Evolutionary conservation across 192 early-diverging fungal species (phyloP), one percentile per base, ranked within the genome.

Genomic region (Gigaspora rosea): DNA sequence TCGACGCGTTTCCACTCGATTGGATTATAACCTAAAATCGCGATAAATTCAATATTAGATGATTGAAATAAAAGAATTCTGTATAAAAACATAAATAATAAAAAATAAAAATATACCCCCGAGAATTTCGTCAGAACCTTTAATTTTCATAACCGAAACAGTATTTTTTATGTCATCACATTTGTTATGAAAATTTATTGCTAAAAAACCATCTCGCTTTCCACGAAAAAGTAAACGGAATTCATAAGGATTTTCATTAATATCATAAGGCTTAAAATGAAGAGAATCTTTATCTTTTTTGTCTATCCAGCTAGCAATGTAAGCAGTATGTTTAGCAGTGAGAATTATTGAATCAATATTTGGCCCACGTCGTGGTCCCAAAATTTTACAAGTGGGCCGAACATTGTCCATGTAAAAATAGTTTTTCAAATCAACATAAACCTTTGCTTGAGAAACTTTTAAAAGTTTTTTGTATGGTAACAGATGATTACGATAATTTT

Each of bases 151-250:
- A 41, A 66, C n/a, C 0, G n/a, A n/a, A 4, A 46, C 33, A 46
- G 61, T 63, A 7, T 22, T 33, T 63, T 12, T 11, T 63, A 12
- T 63, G 33, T 16, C 33, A 63, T 63, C 61, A 69, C 66, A 69
- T 50, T 36, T 15, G 12, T 48, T 50, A 69, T 69, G 48, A 69
- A 69, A 69, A 48, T 48, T 69, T 48, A 27, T 48, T 50, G 66
- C 20, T 12, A 41, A 20, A 12, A 69, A 69, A 1, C 66, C 66
- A 69, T 69, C 66, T 2, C 12, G 6, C 20, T 20, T 48, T 8
- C n/a, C 66, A 4, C 66, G 36, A 48, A 69, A 69, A 41, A 69
- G 41, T 69, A 69, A 69, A 22, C 11, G 33, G 41, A 69, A 69
- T 2, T 69, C 66, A 50, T 48, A 69, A 47, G 66, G 66, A 20